Evolutionary conservation across 768 basidiomycete genomes (phyloP).

Genomic region (Mycena galericulata): DNA sequence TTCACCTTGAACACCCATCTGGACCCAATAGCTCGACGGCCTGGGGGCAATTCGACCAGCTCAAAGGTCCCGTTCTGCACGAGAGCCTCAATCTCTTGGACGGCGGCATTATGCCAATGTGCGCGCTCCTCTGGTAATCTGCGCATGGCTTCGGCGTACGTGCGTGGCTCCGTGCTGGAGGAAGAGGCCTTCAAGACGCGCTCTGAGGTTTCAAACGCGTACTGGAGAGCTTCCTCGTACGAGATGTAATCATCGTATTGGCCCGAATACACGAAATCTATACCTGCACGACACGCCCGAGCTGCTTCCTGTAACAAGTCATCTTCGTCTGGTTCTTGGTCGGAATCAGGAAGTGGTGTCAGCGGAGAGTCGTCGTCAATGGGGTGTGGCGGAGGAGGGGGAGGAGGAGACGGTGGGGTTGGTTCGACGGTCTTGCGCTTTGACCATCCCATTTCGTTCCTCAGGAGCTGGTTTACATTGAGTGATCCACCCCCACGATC

Average conservation of each 20-base stretch:
- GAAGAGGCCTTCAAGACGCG: neutral
- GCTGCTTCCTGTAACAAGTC: too few relatives aligned
- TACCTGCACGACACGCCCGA: too few relatives aligned
- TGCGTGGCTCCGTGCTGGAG: constrained; percentile 29
- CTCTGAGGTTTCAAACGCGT: neutral
- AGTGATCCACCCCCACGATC: too few relatives aligned
- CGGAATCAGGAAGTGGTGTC: too few relatives aligned
- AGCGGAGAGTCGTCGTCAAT: too few relatives aligned
- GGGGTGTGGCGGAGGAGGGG: too few relatives aligned
- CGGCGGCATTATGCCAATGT: constrained; percentile 44
- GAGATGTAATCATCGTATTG: neutral
- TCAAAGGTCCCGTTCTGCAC: constrained; percentile 48
- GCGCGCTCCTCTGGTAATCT: constrained; percentile 1
- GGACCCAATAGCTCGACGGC: constrained; percentile 35
- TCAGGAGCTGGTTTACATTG: too few relatives aligned
- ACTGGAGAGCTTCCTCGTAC: neutral
- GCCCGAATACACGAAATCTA: too few relatives aligned
- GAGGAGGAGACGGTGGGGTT: too few relatives aligned
- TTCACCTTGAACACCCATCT: constrained; percentile 40
- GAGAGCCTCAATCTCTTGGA: constrained; percentile 42
- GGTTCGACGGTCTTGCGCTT: too few relatives aligned
- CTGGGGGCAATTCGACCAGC: constrained; percentile 46
- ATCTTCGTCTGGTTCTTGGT: too few relatives aligned
- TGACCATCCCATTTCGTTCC: too few relatives aligned
- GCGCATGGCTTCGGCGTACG: constrained; percentile 37